These are phyloP conservation scores for Aspergillus candidus DNA, from an alignment of 2,329 filamentous ascomycete genomes.

Conservation along the genomic window DNA sequence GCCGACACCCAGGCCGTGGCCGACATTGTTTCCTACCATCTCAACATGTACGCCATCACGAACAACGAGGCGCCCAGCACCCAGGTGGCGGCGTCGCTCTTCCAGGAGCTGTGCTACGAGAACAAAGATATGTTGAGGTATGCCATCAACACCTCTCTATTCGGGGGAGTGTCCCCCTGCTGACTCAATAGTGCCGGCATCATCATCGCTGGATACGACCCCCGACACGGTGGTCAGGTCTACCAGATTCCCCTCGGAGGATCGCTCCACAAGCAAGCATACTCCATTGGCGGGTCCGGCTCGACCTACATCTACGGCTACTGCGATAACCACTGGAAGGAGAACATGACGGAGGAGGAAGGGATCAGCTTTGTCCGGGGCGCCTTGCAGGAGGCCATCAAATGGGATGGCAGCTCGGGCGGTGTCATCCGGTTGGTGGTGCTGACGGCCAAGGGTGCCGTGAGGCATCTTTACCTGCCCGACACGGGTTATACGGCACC, in stretches of 20 bases:
- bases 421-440: slow-evolving; percentile 98
- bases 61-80: slow-evolving; percentile 90
- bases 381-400: slow-evolving; percentile 87
- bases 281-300: slow-evolving; percentile 91
- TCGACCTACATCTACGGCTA: slow-evolving; percentile 99
- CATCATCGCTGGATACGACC: slow-evolving; percentile 98
- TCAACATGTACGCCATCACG: slow-evolving; percentile 83
- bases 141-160: no score
- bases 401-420: slow-evolving; percentile 98
- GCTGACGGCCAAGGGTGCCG: slow-evolving; percentile 78
- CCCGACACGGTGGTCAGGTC: slow-evolving; percentile 89
- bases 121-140: slow-evolving; percentile 94
- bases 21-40: slow-evolving; percentile 95
- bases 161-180: no score
- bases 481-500: slow-evolving; percentile 81
- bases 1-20: slow-evolving; percentile 97
- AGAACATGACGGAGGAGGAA: slow-evolving; percentile 87
- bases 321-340: slow-evolving; percentile 92
- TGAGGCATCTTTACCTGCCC: slow-evolving; percentile 91
- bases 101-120: slow-evolving; percentile 95
- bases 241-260: slow-evolving; percentile 96
- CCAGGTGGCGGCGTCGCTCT: slow-evolving; percentile 88
- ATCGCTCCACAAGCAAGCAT: slow-evolving; percentile 94
- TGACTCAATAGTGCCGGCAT: slow-evolving; percentile 68
- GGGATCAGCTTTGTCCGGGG: slow-evolving; percentile 91